Evolutionary conservation across 23 red algal species (phyloP).

Genomic region (Chondrus crispus): DNA sequence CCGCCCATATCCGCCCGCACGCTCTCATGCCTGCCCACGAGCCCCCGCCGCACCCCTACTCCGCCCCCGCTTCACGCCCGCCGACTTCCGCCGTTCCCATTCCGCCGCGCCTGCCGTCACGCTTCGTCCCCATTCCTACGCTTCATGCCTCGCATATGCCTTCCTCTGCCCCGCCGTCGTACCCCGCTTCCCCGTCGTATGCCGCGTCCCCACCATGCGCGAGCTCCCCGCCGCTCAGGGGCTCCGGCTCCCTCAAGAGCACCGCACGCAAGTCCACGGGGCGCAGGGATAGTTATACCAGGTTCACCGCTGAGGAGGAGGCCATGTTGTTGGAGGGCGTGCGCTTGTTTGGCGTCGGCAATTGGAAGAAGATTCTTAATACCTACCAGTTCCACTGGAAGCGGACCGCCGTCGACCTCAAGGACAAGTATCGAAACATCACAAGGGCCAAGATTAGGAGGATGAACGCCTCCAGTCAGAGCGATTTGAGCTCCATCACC

Average conservation of each 20-base stretch:
- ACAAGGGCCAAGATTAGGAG: constrained; percentile 49
- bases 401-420: constrained; percentile 71
- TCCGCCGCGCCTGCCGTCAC: background rate
- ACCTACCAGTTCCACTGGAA: constrained; percentile 70
- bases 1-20: too few species aligned
- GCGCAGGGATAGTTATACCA: constrained; percentile 64
- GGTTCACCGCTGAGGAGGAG: constrained; percentile 83
- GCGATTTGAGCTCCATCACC: background rate
- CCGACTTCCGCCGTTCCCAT: background rate
- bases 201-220: background rate
- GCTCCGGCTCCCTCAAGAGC: background rate
- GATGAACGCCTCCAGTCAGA: constrained; percentile 28
- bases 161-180: background rate
- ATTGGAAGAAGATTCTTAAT: constrained; percentile 86
- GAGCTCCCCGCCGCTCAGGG: background rate
- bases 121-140: too few species aligned
- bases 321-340: constrained; percentile 75
- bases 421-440: constrained; percentile 90
- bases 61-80: too few species aligned
- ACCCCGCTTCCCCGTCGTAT: background rate
- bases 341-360: constrained; percentile 66
- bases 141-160: background rate
- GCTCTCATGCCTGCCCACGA: too few species aligned
- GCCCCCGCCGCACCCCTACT: too few species aligned
- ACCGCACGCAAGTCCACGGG: constrained; percentile 22